Percentiles rank a stretch among this genome's conserved stretches.
Evolutionary conservation across 2,329 filamentous ascomycete species (phyloP).

Genomic region (Didymella segeticola): DNA sequence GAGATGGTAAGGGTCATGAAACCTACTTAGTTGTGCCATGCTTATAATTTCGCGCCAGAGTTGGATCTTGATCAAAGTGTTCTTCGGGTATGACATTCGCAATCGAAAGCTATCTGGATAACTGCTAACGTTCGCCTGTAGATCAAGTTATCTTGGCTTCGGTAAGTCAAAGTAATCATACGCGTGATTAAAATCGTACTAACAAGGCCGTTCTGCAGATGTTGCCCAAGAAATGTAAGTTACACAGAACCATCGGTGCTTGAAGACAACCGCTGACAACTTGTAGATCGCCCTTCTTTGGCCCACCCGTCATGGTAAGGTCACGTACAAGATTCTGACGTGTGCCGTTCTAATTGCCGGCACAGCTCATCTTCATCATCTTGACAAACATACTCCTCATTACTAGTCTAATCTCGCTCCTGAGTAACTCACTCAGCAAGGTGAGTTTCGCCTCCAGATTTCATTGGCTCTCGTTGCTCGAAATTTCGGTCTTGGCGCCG

Average conservation of each 20-base stretch:
- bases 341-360: conserved; percentile 34
- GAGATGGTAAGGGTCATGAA: conserved; percentile 61
- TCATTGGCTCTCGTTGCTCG: conserved; percentile 27
- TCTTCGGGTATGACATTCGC: conserved; percentile 65
- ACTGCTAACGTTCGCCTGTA: conserved; percentile 18
- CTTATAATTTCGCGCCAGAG: conserved; percentile 50
- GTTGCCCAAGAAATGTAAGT: conserved; percentile 55
- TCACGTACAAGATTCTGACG: conserved; percentile 11
- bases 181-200: conserved; percentile 18
- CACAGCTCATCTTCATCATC: conserved; percentile 72
- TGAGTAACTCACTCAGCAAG: conserved; percentile 75
- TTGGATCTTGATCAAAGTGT: conserved; percentile 79
- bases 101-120: not conserved
- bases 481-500: conserved; percentile 10
- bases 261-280: conserved; percentile 19
- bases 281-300: conserved; percentile 57
- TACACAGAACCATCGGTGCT: not conserved
- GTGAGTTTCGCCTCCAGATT: conserved; percentile 45
- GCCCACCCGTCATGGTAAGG: conserved; percentile 59
- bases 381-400: conserved; percentile 80
- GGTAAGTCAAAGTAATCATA: conserved; percentile 52
- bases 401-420: conserved; percentile 78
- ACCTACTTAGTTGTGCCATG: not conserved
- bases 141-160: conserved; percentile 75
- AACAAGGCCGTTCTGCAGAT: conserved; percentile 43